A percentile compares a stretch with the other conserved stretches of the same genome.
phyloP scores from a whole-genome alignment of 176 grass and related monocot genomes.

The Paspalum vaginatum region DNA sequence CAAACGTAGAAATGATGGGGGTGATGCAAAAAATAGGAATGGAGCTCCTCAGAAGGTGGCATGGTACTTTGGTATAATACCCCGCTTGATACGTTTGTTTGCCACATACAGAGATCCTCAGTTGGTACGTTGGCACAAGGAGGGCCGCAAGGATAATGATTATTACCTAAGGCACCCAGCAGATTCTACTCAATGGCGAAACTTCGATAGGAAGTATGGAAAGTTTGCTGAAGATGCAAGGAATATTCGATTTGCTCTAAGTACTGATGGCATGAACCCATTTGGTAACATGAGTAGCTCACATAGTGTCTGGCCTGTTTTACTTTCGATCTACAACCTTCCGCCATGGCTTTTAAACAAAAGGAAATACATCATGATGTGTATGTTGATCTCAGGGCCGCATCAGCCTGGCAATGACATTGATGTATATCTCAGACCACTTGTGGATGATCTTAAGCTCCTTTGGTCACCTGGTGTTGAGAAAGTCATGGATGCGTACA shows the following conservation, averaged over 20 bases:
- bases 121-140: not conserved
- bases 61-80: no score
- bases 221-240: not conserved
- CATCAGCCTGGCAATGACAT: no score
- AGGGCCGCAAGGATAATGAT: not conserved
- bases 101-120: not conserved
- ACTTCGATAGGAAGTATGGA: not conserved
- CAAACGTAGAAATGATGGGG: not conserved
- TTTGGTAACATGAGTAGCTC: not conserved
- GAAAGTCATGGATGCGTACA: no score
- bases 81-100: not conserved
- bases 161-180: not conserved
- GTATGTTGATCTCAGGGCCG: no score
- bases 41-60: not conserved
- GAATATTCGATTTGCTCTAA: not conserved
- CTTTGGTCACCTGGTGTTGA: no score
- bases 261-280: not conserved
- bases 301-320: not conserved
- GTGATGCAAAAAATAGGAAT: not conserved
- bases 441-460: no score
- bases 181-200: not conserved
- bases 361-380: not conserved
- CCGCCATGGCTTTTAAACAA: conserved; percentile 28
- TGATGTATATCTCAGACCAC: no score
- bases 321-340: not conserved